These are phyloP conservation scores for Herpetomonas samuelpessoai DNA, from an alignment of 208 protist species.

Conservation along the genomic window DNA sequence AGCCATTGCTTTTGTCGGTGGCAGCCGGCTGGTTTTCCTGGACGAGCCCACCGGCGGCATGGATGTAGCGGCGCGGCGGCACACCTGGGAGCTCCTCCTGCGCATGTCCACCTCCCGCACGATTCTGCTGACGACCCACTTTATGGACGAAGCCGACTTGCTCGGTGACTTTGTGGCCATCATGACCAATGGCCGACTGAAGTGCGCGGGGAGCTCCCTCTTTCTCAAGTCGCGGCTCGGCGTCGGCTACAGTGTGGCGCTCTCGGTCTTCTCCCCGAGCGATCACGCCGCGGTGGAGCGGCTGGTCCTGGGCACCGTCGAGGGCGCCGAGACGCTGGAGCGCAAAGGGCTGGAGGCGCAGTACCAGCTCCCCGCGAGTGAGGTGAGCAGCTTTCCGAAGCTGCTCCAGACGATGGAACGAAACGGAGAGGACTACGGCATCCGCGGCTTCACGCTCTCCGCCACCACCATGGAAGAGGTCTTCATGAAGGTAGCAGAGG, in stretches of 20 bases:
- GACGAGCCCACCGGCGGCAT: slow-evolving; percentile 80
- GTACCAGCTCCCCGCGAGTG: slow-evolving; percentile 31
- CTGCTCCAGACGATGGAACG: slow-evolving; percentile 39
- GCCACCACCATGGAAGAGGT: slow-evolving; percentile 56
- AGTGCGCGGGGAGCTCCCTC: slow-evolving; percentile 39
- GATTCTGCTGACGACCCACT: slow-evolving; percentile 71
- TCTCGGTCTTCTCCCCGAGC: slow-evolving; percentile 13
- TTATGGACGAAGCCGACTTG: slow-evolving; percentile 93
- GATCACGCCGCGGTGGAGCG: slow-evolving; percentile 8
- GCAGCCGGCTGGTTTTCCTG: slow-evolving; percentile 43
- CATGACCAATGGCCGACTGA: slow-evolving; percentile 54
- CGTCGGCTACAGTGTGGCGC: slow-evolving; percentile 48
- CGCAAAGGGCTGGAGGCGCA: slow-evolving; percentile 27
- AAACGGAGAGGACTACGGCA: slow-evolving; percentile 10
- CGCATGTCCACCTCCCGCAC: slow-evolving; percentile 21
- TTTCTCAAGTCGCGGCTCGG: slow-evolving; percentile 57
- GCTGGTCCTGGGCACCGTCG: slow-evolving; percentile 21
- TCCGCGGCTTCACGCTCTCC: slow-evolving; percentile 29
- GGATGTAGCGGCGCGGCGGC: slow-evolving; percentile 52
- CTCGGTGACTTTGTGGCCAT: slow-evolving; percentile 88
- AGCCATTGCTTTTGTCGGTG: slow-evolving; percentile 61
- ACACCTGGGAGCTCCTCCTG: slow-evolving; percentile 44
- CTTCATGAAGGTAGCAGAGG: slow-evolving; percentile 28
- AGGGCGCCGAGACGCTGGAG: slow-evolving; percentile 15
- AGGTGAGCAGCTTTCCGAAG: slow-evolving; percentile 18